Evolutionary conservation across 306 rosid species (phyloP), one percentile per base, ranked within the genome.

Genomic region (Ceratonia siliqua): DNA sequence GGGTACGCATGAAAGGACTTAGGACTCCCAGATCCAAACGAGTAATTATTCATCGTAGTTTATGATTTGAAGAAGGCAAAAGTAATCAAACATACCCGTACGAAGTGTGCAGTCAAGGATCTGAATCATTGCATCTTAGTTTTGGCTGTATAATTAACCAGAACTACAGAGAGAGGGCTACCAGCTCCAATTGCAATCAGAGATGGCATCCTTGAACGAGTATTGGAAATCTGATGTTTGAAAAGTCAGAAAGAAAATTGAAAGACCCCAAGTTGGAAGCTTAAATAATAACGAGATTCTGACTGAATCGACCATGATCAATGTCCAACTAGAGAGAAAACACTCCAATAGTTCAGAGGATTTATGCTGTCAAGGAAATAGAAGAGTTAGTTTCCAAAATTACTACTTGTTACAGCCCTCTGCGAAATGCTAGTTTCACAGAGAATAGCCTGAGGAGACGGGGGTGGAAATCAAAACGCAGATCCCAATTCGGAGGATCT

Each of bases 1-100:
- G 85, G 82, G 84, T 87, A 88, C 45, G 93, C 86, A 33, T 25
- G 54, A 68, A 93, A 93, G 68, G 95, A 78, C 77, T 88, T 94
- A 25, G 87, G 76, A 68, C 48, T 78, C 33, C 88, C 81, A 10
- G 89, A 84, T 82, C 90, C 87, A 36, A 83, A 82, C 62, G 89
- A 77, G 65, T 74, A 85, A 82, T 64, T 83, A 77, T 67, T 89
- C 96, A 90, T 89, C 64, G 45, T 81, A 3, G 7, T 39, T 50
- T 73, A 78, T 58, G 68, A 18, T 9, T 65, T 52, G 43, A 75
- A 25, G 24, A 58, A 5, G 38, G 55, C 53, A 24, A 17, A 39
- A 12, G 32, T 20, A 10, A 35, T 33, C 18, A 48, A 65, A 74
- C 80, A 50, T 72, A 57, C 64, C 78, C 64, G 32, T n/a, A 17